Percentiles rank a stretch among this genome's conserved stretches.
Conservation (phyloP, 371 early-diverging fungal genomes). For the Catenaria anguillulae region DNA sequence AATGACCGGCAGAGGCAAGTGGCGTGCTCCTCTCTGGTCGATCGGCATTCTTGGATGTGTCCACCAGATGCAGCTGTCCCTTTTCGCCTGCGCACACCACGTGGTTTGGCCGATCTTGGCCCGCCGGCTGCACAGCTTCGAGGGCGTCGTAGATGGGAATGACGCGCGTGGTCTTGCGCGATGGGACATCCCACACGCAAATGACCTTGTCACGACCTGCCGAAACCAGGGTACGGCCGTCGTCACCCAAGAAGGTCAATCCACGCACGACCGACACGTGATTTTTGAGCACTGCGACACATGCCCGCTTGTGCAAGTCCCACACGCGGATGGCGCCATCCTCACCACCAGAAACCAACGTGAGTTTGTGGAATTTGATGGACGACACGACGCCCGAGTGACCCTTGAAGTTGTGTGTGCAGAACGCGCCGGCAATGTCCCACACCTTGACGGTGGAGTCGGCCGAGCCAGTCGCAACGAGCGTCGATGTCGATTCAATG, state of each 20-base stretch:
- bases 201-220: constrained; percentile 91
- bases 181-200: constrained; percentile 73
- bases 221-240: constrained; percentile 60
- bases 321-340: constrained; percentile 80
- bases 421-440: constrained; percentile 74
- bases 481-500: constrained; percentile 66
- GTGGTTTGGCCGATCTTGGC: neutral
- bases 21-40: neutral
- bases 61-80: constrained; percentile 5
- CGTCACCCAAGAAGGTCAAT: constrained; percentile 57
- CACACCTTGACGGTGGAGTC: constrained; percentile 87
- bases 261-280: constrained; percentile 88
- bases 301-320: constrained; percentile 61
- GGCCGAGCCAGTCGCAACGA: constrained; percentile 93
- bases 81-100: neutral
- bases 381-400: constrained; percentile 78
- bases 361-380: constrained; percentile 62
- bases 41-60: neutral
- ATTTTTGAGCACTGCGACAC: constrained; percentile 54
- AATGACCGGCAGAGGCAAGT: constrained; percentile 29
- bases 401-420: constrained; percentile 87
- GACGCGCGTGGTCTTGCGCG: constrained; percentile 52
- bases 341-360: constrained; percentile 69
- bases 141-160: constrained; percentile 69
- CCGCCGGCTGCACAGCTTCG: constrained; percentile 29